These are phyloP conservation scores for Gossypium thurberi DNA, from an alignment of 345 rosid genomes.

Conservation along the genomic window DNA sequence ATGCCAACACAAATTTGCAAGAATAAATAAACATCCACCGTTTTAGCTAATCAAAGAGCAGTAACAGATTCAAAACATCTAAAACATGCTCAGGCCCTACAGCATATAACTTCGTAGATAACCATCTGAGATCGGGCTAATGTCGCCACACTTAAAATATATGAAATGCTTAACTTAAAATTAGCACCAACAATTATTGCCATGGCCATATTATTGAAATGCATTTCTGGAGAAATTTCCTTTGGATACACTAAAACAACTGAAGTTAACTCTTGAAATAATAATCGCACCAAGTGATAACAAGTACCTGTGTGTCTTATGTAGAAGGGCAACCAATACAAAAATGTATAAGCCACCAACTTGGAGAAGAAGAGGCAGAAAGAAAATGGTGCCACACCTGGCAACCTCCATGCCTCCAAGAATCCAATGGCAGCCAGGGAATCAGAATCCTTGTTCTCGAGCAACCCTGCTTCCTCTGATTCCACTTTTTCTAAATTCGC, in stretches of 20 bases:
- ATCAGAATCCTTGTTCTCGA: constrained; percentile 24
- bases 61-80: neutral
- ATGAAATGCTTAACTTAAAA: neutral
- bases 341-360: constrained; percentile 89
- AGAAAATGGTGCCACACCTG: constrained; percentile 76
- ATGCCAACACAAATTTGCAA: constrained; percentile 15
- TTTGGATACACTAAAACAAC: neutral
- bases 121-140: neutral
- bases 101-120: neutral
- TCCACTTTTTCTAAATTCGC: constrained; percentile 43
- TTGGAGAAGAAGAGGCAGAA: constrained; percentile 89
- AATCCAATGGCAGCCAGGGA: constrained; percentile 64
- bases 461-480: constrained; percentile 51
- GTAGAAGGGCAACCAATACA: constrained; percentile 93
- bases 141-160: neutral
- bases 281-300: neutral
- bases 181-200: neutral
- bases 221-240: neutral
- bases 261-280: neutral
- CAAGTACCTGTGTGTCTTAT: constrained; percentile 74
- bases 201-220: neutral
- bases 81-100: neutral
- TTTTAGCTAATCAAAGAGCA: neutral
- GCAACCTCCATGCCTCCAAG: constrained; percentile 85
- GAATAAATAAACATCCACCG: constrained; percentile 18